Conservation (phyloP, 768 basidiomycete species). For the Kwoniella sp. region DNA sequence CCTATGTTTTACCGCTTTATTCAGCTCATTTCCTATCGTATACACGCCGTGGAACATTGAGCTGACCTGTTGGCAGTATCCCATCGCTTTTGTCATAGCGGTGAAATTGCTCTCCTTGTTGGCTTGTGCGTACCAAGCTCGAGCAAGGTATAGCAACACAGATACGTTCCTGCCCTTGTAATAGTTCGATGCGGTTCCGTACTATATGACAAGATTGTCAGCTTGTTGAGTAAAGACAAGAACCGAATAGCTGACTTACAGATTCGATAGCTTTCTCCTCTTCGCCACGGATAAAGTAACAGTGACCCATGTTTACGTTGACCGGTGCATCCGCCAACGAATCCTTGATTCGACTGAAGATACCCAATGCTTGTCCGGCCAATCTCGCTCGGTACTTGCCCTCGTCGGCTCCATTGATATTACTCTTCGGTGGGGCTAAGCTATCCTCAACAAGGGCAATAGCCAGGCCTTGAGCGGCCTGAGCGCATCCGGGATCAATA, state of each 20-base stretch:
- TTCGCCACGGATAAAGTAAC: conserved; percentile 88
- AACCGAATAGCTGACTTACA: conserved; percentile 59
- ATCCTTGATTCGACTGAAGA: conserved; percentile 90
- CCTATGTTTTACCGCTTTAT: conserved; percentile 59
- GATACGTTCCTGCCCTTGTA: conserved; percentile 73
- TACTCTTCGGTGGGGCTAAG: conserved; percentile 64
- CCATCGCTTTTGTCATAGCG: conserved; percentile 80
- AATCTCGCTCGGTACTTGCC: conserved; percentile 63
- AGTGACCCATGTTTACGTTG: conserved; percentile 95
- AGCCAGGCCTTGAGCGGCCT: conserved; percentile 92
- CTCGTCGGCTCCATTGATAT: conserved; percentile 64
- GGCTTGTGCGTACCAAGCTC: conserved; percentile 93
- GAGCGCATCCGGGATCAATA: conserved; percentile 79
- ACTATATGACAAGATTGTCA: conserved; percentile 60
- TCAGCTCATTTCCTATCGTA: conserved; percentile 6
- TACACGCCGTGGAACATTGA: neutral
- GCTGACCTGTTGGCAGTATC: conserved; percentile 75
- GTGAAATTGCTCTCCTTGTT: conserved; percentile 80
- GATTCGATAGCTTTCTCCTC: conserved; percentile 95
- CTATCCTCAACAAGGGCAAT: conserved; percentile 92
- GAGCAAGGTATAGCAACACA: conserved; percentile 78
- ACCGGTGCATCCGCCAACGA: conserved; percentile 79
- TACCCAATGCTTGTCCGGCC: conserved; percentile 80
- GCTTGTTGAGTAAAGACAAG: neutral
- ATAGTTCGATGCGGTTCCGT: conserved; percentile 84